Base-by-base conservation (phyloP, 345 rosid species). In the Eucalyptus cloeziana region DNA sequence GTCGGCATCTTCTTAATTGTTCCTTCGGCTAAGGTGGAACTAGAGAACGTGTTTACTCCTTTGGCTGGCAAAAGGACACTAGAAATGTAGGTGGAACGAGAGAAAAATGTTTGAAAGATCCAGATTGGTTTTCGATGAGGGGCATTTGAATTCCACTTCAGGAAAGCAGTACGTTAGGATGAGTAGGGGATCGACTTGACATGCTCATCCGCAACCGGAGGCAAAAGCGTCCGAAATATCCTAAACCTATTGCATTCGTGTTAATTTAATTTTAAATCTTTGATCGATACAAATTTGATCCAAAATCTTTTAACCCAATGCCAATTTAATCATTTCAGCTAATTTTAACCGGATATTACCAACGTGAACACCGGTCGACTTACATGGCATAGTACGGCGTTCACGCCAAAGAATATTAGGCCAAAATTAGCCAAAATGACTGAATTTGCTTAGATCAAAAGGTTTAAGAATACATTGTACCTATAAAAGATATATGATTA, bases 171-270 rank as follows among this genome's bases (percentile, higher is more conserved):
- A 30, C 1, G 33, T 62, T 62, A 30, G 1, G 17, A 62, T 2
- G 8, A 62, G 0, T 7, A 2, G 16, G 7, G 33, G 3, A 62
- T 30, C 1, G 8, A 11, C 16, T 4, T 2, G 0, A 27, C 33
- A 6, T 13, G 71, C 33, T 33, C 71, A 30, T 62, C 16, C 0
- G 0, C 33, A 0, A 25, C 31, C 0, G 4, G 0, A 0, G 2
- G 24, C n/a, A 52, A 52, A 52, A 0, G 24, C 10, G 0, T 52
- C 10, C 0, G 0, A 52, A 52, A 7, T 52, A 0, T 52, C 24
- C 0, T 52, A 52, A 52, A 52, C 0, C 1, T 52, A 0, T 52
- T 19, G 1, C 0, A 19, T 52, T 19, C 0, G 0, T 3, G 0
- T 52, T 4, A 52, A 52, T 52, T 52, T 52, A 52, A 0, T 52